These are phyloP conservation scores for Leishmania guyanensis DNA, from an alignment of 208 protist genomes.

Conservation along the genomic window DNA sequence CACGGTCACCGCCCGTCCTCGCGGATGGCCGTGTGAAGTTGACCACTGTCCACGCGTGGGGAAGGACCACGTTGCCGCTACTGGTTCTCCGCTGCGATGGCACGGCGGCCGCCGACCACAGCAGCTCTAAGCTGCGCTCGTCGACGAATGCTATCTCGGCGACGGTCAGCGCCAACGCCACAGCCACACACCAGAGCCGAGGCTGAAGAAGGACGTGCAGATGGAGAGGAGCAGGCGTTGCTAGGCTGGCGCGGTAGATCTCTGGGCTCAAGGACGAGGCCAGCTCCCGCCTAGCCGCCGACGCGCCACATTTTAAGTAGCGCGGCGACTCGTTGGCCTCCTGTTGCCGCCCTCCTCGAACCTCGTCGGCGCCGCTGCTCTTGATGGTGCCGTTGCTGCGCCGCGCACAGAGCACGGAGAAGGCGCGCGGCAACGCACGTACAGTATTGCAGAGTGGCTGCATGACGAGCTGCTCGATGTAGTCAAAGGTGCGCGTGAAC, in stretches of 20 bases:
- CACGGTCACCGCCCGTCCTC: neutral
- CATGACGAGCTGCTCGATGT: slow-evolving; percentile 22
- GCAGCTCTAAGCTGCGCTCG: slow-evolving; percentile 29
- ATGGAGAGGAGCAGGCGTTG: slow-evolving; percentile 6
- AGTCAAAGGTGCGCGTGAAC: slow-evolving; percentile 26
- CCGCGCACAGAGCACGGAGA: neutral
- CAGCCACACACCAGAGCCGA: slow-evolving; percentile 41
- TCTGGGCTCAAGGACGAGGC: neutral
- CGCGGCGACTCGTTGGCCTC: neutral
- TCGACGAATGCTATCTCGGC: slow-evolving; percentile 51
- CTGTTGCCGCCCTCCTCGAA: slow-evolving; percentile 2
- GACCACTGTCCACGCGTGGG: slow-evolving; percentile 21
- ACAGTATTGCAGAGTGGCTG: slow-evolving; percentile 15
- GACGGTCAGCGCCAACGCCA: slow-evolving; percentile 43
- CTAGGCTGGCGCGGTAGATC: neutral
- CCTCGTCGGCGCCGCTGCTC: neutral
- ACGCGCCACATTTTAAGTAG: neutral
- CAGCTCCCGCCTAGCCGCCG: neutral
- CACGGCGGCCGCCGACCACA: slow-evolving; percentile 19
- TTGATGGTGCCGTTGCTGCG: neutral
- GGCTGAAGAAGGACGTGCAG: slow-evolving; percentile 38
- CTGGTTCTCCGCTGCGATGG: neutral
- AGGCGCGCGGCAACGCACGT: no score
- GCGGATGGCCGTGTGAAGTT: neutral
- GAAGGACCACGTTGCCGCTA: slow-evolving; percentile 7